phyloP scores from a whole-genome alignment of 2,329 filamentous ascomycete species.

The Ceratocystis diversiconidia region DNA sequence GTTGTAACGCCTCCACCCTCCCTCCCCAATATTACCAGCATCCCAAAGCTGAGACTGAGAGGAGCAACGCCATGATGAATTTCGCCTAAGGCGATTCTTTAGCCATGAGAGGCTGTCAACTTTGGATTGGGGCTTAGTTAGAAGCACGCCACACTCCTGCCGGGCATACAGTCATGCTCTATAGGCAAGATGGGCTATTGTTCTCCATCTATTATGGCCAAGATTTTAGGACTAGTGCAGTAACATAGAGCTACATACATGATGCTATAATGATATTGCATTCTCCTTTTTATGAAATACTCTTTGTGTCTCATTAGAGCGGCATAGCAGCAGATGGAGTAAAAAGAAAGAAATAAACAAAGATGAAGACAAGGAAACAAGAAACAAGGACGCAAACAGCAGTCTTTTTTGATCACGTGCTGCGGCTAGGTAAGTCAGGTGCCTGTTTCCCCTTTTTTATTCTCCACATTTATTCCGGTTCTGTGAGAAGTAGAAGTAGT shows the following conservation, averaged over 20 bases:
- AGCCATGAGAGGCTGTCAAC: no score
- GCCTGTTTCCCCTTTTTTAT: not conserved
- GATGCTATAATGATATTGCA: not conserved
- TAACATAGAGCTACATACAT: not conserved
- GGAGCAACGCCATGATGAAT: no score
- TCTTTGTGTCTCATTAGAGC: not conserved
- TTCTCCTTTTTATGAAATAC: not conserved
- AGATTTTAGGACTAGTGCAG: no score
- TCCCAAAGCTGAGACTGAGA: no score
- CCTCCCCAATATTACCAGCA: no score
- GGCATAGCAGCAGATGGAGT: not conserved
- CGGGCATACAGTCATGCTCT: no score
- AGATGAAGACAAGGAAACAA: not conserved
- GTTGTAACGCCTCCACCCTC: no score
- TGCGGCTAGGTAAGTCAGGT: not conserved
- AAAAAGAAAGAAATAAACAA: not conserved
- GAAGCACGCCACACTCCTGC: no score
- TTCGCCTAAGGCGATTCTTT: no score
- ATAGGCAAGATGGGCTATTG: no score
- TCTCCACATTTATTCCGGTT: not conserved
- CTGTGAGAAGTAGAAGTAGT: not conserved
- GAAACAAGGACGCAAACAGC: not conserved
- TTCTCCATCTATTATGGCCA: no score
- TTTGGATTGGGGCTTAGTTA: no score
- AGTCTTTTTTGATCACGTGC: not conserved